These are phyloP conservation scores for Musa troglodytarum DNA, from an alignment of 176 grass and related monocot genomes.

Conservation along the genomic window DNA sequence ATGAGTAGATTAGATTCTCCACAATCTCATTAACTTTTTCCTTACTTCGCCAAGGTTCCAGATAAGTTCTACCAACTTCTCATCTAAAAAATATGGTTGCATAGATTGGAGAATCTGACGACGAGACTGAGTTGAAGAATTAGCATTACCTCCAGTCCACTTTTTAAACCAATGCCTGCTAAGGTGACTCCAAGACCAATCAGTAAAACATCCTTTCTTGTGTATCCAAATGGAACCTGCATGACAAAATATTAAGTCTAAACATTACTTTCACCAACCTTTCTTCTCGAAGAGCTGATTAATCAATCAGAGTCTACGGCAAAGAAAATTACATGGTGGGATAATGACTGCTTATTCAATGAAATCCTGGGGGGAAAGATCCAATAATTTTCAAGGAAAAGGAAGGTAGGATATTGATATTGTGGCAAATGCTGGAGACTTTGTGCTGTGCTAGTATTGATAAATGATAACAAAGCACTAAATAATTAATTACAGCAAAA, in stretches of 20 bases:
- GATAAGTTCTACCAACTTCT: no score
- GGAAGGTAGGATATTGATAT: no score
- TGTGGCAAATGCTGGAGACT: no score
- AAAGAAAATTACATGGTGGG: not conserved
- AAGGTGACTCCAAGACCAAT: conserved; percentile 70
- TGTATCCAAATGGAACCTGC: conserved; percentile 78
- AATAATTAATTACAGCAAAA: no score
- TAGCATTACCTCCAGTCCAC: conserved; percentile 61
- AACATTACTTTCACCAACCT: not conserved
- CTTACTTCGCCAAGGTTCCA: no score
- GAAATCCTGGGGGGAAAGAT: not conserved
- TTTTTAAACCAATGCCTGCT: conserved; percentile 61
- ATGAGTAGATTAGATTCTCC: not conserved
- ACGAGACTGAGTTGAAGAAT: not conserved
- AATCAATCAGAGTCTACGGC: not conserved
- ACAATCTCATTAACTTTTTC: not conserved
- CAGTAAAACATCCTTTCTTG: conserved; percentile 89
- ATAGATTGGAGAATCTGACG: not conserved
- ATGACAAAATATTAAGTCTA: not conserved
- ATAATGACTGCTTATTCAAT: not conserved
- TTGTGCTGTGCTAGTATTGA: no score
- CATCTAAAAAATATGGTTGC: no score
- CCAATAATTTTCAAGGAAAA: no score
- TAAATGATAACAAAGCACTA: no score
- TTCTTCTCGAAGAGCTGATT: not conserved